These are phyloP conservation scores for Strigomonas culicis DNA, from an alignment of 208 protist genomes.

Conservation along the genomic window DNA sequence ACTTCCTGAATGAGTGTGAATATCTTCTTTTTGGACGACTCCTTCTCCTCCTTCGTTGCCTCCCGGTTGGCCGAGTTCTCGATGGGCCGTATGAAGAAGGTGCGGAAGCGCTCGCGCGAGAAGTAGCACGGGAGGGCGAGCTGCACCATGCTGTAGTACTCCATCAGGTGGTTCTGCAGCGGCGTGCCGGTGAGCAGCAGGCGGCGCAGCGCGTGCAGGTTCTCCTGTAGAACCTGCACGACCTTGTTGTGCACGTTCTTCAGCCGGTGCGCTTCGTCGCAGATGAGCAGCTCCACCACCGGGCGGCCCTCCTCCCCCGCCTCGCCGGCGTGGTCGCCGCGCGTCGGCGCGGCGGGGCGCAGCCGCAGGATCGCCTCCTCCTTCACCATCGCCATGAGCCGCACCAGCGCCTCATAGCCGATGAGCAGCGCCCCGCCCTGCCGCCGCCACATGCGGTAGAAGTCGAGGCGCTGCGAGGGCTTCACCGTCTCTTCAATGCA, in stretches of 20 bases:
- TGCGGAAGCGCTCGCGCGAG: conserved; percentile 51
- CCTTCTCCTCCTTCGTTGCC: conserved; percentile 52
- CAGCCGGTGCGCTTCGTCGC: conserved; percentile 91
- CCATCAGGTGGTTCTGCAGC: conserved; percentile 90
- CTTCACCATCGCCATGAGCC: conserved; percentile 42
- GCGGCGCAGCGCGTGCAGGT: conserved; percentile 70
- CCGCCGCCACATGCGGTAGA: conserved; percentile 44
- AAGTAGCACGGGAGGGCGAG: conserved; percentile 83
- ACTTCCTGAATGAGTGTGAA: conserved; percentile 80
- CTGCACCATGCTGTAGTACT: conserved; percentile 92
- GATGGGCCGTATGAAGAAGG: conserved; percentile 80
- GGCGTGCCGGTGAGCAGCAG: conserved; percentile 91
- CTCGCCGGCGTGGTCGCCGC: too few relatives aligned
- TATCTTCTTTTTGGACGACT: conserved; percentile 63
- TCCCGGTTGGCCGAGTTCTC: conserved; percentile 42
- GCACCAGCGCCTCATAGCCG: conserved; percentile 72
- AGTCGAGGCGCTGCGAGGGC: conserved; percentile 19
- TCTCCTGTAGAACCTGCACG: conserved; percentile 43
- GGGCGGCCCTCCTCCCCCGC: too few relatives aligned
- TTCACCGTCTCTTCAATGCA: conserved; percentile 7
- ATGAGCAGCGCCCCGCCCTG: conserved; percentile 67
- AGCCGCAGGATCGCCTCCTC: conserved; percentile 15
- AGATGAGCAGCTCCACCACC: conserved; percentile 83
- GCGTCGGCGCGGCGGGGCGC: not conserved
- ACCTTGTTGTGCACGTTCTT: conserved; percentile 83